Conservation (phyloP, 192 early-diverging fungal genomes). For the Podila clonocystis region DNA sequence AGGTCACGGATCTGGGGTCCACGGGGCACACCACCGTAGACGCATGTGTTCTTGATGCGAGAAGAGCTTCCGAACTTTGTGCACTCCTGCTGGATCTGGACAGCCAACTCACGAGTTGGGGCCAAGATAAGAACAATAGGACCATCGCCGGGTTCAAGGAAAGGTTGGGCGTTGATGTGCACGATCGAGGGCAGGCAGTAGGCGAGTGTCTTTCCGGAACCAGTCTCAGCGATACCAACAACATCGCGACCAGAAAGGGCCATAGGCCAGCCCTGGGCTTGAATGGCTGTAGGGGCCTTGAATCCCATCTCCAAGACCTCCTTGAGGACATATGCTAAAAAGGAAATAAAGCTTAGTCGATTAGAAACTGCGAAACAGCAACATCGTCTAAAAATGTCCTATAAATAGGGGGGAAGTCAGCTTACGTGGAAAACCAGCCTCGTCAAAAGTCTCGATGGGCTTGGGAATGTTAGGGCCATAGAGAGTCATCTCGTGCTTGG, state of each 20-base stretch:
- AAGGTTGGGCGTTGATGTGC: slow-evolving; percentile 98
- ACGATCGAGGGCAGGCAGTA: slow-evolving; percentile 96
- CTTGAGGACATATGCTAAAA: slow-evolving; percentile 80
- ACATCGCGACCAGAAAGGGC: slow-evolving; percentile 95
- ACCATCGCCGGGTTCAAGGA: slow-evolving; percentile 91
- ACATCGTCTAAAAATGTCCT: no score
- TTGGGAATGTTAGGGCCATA: slow-evolving; percentile 89
- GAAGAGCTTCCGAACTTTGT: slow-evolving; percentile 91
- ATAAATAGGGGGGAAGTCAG: background rate
- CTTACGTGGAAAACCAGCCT: slow-evolving; percentile 88
- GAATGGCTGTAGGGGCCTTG: slow-evolving; percentile 90
- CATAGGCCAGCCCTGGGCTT: slow-evolving; percentile 99
- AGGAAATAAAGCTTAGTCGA: background rate
- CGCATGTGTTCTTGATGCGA: slow-evolving; percentile 91
- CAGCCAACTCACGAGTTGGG: slow-evolving; percentile 96
- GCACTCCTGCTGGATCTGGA: slow-evolving; percentile 97
- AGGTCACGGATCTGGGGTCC: slow-evolving; percentile 93
- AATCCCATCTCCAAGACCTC: slow-evolving; percentile 91
- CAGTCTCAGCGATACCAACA: slow-evolving; percentile 90
- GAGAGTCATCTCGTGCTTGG: slow-evolving; percentile 83
- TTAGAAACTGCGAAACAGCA: no score
- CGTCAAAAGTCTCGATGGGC: slow-evolving; percentile 88
- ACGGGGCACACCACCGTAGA: slow-evolving; percentile 95
- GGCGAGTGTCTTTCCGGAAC: slow-evolving; percentile 95
- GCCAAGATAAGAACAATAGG: slow-evolving; percentile 96